Conservation (phyloP, 148 eudicot species). For the Cornus florida region DNA sequence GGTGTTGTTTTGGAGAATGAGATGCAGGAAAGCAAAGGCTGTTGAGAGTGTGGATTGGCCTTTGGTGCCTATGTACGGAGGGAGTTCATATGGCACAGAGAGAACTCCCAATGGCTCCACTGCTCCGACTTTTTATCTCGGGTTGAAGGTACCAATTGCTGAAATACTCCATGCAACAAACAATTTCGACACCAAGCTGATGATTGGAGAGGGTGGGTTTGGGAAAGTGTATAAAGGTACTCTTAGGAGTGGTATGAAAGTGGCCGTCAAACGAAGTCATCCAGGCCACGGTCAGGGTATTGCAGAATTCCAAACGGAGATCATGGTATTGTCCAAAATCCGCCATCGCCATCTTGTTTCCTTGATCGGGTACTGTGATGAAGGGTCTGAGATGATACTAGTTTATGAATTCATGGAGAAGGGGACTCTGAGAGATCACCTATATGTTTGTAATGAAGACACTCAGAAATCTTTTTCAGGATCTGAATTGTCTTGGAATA, state of each 20-base stretch:
- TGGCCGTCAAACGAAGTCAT: conserved; percentile 57
- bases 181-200: conserved; percentile 31
- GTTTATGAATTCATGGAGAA: conserved; percentile 70
- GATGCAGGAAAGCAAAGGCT: conserved; percentile 14
- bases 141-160: conserved; percentile 32
- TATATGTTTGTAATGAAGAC: conserved; percentile 17
- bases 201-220: conserved; percentile 62
- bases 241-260: conserved; percentile 31
- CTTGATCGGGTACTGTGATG: conserved; percentile 52
- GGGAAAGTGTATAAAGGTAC: conserved; percentile 58
- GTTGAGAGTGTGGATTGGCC: conserved; percentile 30
- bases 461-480: neutral
- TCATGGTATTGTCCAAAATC: conserved; percentile 44
- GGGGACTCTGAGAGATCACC: conserved; percentile 49
- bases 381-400: conserved; percentile 53
- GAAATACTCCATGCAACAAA: conserved; percentile 44
- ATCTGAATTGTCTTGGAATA: conserved; percentile 38
- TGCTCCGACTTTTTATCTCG: conserved; percentile 32
- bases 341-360: conserved; percentile 60
- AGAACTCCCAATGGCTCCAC: conserved; percentile 18
- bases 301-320: conserved; percentile 54
- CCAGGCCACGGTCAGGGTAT: conserved; percentile 48
- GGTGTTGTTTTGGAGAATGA: conserved; percentile 14
- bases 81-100: conserved; percentile 26
- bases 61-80: conserved; percentile 14